Evolutionary conservation across 495 filamentous ascomycete genomes (phyloP), one percentile per base, ranked within the genome.

Genomic region (Aspergillus bertholletiae): DNA sequence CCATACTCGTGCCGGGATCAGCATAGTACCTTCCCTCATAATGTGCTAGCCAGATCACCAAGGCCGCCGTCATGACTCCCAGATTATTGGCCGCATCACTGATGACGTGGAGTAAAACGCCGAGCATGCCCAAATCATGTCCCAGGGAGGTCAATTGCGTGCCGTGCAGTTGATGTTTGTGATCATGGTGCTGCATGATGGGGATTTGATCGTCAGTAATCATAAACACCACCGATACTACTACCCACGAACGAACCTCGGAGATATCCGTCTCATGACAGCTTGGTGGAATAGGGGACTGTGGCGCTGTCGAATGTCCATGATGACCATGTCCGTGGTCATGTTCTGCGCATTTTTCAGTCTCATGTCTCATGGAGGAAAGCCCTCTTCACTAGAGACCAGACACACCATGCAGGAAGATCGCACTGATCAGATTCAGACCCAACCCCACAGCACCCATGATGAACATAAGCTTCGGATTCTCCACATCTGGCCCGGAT

Each of bases 341-440:
- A 46, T 71, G 67, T 26, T 71, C 63, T 70, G 18, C 17, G 26
- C 35, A 24, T n/a, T 7, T 40, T 8, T 40, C 7, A 28, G 27
- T 30, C 22, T 18, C 27, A 22, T 23, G 37, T 23, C 34, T 5
- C 13, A 26, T 17, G 13, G 6, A 11, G 24, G 7, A 8, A 13
- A 15, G 28, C 28, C 23, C 26, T n/a, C 34, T 17, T n/a, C n/a
- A 27, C 2, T 24, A 30, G 34, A 45, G 37, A 17, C 6, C 22
- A 21, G 26, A 50, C 53, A 34, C 49, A 55, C 54, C 58, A 28
- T 60, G 54, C 18, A 62, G 43, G 20, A 55, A 62, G 43, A 87
- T 74, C 39, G 89, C 86, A 15, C 91, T 91, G 34, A 87, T 74
- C 7, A 96, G 77, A 64, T 96, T 96, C 7, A 88, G 87, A 3